Conservation (phyloP, 257 asterid species). For the Rhazya stricta region DNA sequence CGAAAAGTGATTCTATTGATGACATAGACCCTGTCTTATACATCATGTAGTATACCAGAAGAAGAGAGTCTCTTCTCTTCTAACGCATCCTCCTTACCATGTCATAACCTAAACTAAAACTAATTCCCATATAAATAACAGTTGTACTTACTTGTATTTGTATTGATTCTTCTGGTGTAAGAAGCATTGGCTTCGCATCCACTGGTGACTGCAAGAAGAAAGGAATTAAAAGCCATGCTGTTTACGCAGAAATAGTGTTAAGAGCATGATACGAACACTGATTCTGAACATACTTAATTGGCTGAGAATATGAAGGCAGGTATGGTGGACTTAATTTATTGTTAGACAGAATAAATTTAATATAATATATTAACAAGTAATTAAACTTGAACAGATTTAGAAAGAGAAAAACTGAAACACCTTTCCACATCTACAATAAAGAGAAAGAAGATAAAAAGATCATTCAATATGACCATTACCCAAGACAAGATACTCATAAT, state of each 20-base stretch:
- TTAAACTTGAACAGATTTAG: background rate
- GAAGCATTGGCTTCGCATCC: constrained; percentile 96
- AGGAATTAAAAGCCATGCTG: constrained; percentile 6
- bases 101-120: background rate
- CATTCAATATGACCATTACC: background rate
- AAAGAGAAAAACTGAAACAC: background rate
- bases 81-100: background rate
- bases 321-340: background rate
- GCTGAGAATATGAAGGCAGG: background rate
- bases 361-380: background rate
- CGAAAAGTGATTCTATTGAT: background rate
- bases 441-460: background rate
- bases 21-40: background rate
- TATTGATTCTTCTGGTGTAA: constrained; percentile 97
- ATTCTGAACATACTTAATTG: background rate
- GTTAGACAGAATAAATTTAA: background rate
- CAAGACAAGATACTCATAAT: background rate
- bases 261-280: background rate
- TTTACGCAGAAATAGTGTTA: background rate
- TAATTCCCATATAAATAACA: background rate
- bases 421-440: background rate
- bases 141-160: constrained; percentile 69
- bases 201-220: constrained; percentile 80
- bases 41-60: background rate
- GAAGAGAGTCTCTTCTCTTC: background rate